A percentile compares a stretch with the other conserved stretches of the same genome.
Evolutionary conservation across 164 flowering plant genomes (phyloP).

Genomic region (Dillenia suffruticosa): DNA sequence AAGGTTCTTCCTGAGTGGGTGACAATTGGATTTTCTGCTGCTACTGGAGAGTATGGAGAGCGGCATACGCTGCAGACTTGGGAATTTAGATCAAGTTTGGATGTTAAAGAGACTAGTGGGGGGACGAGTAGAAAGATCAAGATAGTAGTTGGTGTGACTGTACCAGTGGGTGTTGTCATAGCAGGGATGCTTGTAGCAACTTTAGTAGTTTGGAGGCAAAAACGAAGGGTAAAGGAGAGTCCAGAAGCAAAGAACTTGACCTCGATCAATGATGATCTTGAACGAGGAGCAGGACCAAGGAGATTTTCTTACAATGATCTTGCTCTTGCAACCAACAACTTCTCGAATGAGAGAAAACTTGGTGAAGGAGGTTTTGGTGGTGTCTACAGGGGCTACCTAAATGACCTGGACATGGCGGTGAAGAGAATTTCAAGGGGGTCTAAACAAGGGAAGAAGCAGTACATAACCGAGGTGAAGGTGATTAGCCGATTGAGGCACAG

Average conservation of each 20-base stretch:
- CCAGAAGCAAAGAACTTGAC: too few relatives aligned
- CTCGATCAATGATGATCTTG: not conserved
- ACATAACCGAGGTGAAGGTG: slow-evolving; percentile 8
- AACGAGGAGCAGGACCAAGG: not conserved
- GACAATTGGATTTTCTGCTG: slow-evolving; percentile 2
- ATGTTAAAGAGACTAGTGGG: slow-evolving; percentile 1
- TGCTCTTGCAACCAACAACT: slow-evolving; percentile 7
- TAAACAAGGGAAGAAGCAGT: not conserved
- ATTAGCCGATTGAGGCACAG: slow-evolving; percentile 21
- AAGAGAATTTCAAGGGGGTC: slow-evolving; percentile 6
- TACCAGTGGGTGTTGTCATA: slow-evolving; percentile 9
- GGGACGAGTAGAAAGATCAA: not conserved
- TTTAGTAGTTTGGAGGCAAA: too few relatives aligned
- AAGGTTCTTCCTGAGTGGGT: not conserved
- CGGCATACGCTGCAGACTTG: slow-evolving; percentile 19
- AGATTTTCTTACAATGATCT: slow-evolving; percentile 8
- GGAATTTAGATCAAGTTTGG: slow-evolving; percentile 32
- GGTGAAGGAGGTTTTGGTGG: not conserved
- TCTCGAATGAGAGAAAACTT: not conserved
- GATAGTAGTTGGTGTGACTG: slow-evolving; percentile 14
- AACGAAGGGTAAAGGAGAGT: too few relatives aligned
- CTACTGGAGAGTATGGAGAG: slow-evolving; percentile 6
- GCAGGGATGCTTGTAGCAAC: not conserved
- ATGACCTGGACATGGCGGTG: slow-evolving; percentile 2
- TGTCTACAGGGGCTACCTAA: slow-evolving; percentile 9